Base-by-base conservation (phyloP, 2,329 filamentous ascomycete species). In the Alternaria rosae region DNA sequence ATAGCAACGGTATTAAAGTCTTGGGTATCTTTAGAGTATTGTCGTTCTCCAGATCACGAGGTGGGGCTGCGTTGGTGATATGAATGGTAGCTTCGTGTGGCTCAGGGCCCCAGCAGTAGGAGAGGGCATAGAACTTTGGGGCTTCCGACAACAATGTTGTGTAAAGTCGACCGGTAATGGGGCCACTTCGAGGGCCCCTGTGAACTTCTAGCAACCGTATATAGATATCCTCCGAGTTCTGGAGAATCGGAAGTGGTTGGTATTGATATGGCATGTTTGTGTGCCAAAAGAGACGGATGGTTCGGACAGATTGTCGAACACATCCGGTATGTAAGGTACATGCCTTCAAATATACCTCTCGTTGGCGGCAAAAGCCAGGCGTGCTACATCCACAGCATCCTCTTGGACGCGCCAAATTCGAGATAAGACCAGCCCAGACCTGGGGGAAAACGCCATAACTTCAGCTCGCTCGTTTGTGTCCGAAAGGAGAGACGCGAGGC, bases 131-230 rank as follows among this genome's bases (percentile, higher is more conserved):
- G 20, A 50, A 50, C 8, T 3, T n/a, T 0, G 28, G 47, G 1
- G 47, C 47, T 50, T 50, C 6, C 5, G 47, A 50, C 21, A 50
- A 8, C 13, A 50, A n/a, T 11, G 20, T 50, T n/a, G 47, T 3
- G 8, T 50, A 50, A 1, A 50, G 5, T 35, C 47, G 47, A 50
- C 47, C 28, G 8, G 47, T 50, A 1, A 50, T 50, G 1, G 20
- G 47, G 6, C 28, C 47, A 23, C 28, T 50, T 5, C 8, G 28
- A n/a, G 47, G 13, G 0, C 47, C 47, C 3, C 6, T 7, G 3
- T 50, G 47, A 15, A 50, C 8, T 15, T 35, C 47, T 12, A 50
- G 28, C 13, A 50, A 50, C 9, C 47, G 47, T 50, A 50, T 35
- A 1, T 50, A 50, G 0, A 35, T 13, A 50, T 50, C 47, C 3